phyloP scores from a whole-genome alignment of 352 stramenopile species.

The Phytopythium aichiense region DNA sequence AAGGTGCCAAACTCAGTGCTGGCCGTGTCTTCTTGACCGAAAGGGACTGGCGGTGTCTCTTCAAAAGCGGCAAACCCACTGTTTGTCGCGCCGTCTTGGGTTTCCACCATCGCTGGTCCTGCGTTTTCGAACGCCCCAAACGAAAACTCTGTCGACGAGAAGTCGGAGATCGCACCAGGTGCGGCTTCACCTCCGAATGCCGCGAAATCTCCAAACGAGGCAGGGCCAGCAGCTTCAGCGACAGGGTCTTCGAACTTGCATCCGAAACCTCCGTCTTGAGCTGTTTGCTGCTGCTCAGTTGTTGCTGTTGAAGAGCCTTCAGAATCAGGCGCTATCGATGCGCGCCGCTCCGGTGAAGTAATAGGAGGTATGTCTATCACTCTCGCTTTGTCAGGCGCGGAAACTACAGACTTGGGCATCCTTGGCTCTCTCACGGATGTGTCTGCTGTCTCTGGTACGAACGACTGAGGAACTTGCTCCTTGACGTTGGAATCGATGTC shows the following conservation, averaged over 20 bases:
- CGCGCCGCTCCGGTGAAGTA: background rate
- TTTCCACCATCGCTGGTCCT: background rate
- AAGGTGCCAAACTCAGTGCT: background rate
- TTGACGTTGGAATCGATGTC: constrained; percentile 20
- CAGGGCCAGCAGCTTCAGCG: background rate
- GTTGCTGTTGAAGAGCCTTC: constrained; percentile 2
- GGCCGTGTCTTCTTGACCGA: background rate
- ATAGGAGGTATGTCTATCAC: background rate
- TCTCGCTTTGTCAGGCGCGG: background rate
- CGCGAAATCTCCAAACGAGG: constrained; percentile 11
- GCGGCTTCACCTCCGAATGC: constrained; percentile 1
- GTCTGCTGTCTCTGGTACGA: background rate
- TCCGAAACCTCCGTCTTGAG: background rate
- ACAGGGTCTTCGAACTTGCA: background rate
- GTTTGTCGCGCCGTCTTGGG: background rate
- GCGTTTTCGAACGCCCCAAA: constrained; percentile 13
- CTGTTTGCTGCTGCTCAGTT: background rate
- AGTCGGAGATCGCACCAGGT: background rate
- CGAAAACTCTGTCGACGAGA: background rate
- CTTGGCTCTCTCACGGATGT: background rate
- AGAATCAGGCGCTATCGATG: background rate
- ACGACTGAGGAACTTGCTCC: constrained; percentile 4
- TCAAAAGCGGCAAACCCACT: constrained; percentile 7
- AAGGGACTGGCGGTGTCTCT: background rate
- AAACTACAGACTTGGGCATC: background rate